A percentile compares a stretch with the other conserved stretches of the same genome.
These are phyloP conservation scores for Conringia planisiliqua DNA, from an alignment of 345 rosid genomes.

Conservation along the genomic window DNA sequence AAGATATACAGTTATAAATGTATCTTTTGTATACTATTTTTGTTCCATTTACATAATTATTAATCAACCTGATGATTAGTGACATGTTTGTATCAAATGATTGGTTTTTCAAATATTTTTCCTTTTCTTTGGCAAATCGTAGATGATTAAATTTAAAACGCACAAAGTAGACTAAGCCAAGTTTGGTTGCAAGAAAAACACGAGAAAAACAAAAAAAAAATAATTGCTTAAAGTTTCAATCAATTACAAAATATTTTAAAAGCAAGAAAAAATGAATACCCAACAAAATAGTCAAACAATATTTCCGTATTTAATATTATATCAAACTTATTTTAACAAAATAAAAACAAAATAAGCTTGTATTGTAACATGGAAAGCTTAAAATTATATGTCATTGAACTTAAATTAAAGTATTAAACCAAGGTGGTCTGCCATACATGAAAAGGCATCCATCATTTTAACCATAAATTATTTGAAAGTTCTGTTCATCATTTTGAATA, in stretches of 20 bases:
- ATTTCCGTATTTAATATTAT: background rate
- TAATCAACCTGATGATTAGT: background rate
- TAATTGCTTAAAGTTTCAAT: background rate
- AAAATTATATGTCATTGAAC: conserved; percentile 2
- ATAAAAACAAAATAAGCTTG: conserved; percentile 25
- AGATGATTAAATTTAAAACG: no score
- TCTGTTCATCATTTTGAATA: background rate
- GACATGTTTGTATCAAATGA: background rate
- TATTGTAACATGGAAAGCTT: conserved; percentile 11
- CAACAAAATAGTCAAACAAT: conserved; percentile 8
- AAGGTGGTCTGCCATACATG: conserved; percentile 30
- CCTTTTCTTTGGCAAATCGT: background rate
- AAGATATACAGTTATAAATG: background rate
- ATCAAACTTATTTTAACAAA: no score
- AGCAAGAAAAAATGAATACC: background rate
- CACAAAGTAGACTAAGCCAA: background rate
- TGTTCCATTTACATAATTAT: background rate
- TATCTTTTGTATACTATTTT: background rate
- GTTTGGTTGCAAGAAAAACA: background rate
- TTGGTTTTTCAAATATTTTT: background rate
- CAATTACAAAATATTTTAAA: background rate
- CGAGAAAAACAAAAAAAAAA: background rate
- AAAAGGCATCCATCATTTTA: conserved; percentile 19
- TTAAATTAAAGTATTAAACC: conserved; percentile 17
- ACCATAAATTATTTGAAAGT: background rate